Evolutionary conservation across 805 yeast species (phyloP), one percentile per base, ranked within the genome.

Genomic region (Wickerhamomyces silvicola): DNA sequence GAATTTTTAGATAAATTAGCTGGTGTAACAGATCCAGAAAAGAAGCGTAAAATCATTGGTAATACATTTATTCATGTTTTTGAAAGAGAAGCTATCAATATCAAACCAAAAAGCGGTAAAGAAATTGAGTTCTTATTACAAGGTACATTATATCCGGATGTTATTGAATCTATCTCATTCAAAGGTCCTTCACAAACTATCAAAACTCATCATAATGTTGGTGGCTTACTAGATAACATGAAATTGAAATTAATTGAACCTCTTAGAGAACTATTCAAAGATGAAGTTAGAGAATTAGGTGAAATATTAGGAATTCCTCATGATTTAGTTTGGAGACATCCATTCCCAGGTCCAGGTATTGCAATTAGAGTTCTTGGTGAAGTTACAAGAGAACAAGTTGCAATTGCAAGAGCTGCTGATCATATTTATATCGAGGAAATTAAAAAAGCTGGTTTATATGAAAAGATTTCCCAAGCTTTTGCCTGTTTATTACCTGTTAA

Each of bases 311-410:
- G 95, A 31, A 90, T 92, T 51, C 94, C 97, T 22, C 92, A 85
- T 56, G 97, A 92, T 51, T 74, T 92, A 50, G 97, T 92, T 47
- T 90, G 97, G 97, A 85, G 99, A 73, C 99, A 92, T 60, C 99
- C 99, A 36, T 92, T 92, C 94, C 99, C 99, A 52, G 99, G 99
- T 59, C 99, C 99, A 60, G 99, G 99, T 70, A 83, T 92, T 57
- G 99, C 97, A 49, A 92, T 92, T 61, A 81, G 99, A 66, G 94
- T 92, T 35, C 70, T 92, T 30, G 99, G 99, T 50, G 97, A 90
- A 68, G 97, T 92, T 43, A 84, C 96, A 38, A 82, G 77, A 47
- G 78, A 70, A 45, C 98, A 92, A 68, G 92, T 92, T 36, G 90
- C 78, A 56, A 92, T 92, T 57, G 98, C 97, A 27, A 82, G 97